Base-by-base conservation (phyloP, 2,329 filamentous ascomycete genomes). In the Aspergillus sclerotialis region DNA sequence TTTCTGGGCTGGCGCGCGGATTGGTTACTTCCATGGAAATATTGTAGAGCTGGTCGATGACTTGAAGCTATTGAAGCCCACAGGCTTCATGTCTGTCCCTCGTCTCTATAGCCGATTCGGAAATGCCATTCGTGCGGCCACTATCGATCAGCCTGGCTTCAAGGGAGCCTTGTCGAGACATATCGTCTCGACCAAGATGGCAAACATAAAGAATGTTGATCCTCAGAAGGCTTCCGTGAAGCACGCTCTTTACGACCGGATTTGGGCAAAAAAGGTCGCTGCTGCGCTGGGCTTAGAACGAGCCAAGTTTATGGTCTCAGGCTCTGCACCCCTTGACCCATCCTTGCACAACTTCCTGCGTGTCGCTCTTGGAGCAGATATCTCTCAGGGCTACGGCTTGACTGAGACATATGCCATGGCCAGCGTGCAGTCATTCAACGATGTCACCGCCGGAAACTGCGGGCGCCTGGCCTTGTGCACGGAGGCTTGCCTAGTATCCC, bases 11-110 rank as follows among this genome's bases (percentile, higher is more conserved):
- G 89, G 87, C 35, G 77, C 76, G 21, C 68, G 77, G 7, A 80
- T 95, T 49, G 92, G 90, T 9, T 98, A 90, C 63, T 98, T 95
- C 75, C 86, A 92, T 49, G 92, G 92, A 35, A 87, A 95, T 55
- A 82, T 95, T 42, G 57, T 84, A 9, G 84, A 84, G 44, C 69
- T 98, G 12, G 80, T 93, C 1, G 92, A 98, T 38, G 92, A 98
- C 55, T 64, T 98, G 65, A 94, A 96, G 69, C 60, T 87, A 25
- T 71, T 98, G 37, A 78, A 80, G 39, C 92, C 92, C 0, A 92
- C 83, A 9, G 74, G 75, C 8, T 87, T 98, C 60, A 79, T 83
- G 49, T 94, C 87, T 11, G 92, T 98, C 2, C 92, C 92, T 0
- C 80, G 92, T 43, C 73, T 98, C 8, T 96, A 80, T 71, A 95